Evolutionary conservation across 2,329 filamentous ascomycete species (phyloP), one percentile per base, ranked within the genome.

Genomic region (Sphaerulina populicola): DNA sequence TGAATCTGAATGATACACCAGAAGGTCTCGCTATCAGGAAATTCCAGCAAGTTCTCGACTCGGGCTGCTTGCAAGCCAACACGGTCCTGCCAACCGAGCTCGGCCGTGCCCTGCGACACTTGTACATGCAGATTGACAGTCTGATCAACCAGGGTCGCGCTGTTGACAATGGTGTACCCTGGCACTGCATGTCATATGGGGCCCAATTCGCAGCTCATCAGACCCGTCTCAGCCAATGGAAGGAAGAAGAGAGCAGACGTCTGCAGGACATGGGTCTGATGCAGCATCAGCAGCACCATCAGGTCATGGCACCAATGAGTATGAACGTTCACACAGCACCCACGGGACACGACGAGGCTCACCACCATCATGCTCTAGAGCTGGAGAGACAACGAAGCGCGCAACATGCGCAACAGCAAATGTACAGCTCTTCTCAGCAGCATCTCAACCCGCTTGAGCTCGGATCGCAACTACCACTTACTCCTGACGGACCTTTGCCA

Each of bases 61-160:
- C 60, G 12, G 60, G 62, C 15, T 63, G 60, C 36, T 42, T 67
- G 37, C 62, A 59, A 21, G 61, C 64, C 38, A 66, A 66, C 36
- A 57, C 52, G 9, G 49, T 54, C 4, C 41, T 63, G 21, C 61
- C 60, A 11, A 42, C 50, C 7, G 54, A 57, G 31, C 54, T 66
- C 7, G 55, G 60, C n/a, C 53, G 47, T 27, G 61, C 62, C 29
- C 56, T 65, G 21, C 54, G 58, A n/a, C 58, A 58, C 18, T 49
- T 67, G 41, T 66, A 67, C 54, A 63, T 61, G 55, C 65, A 66
- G 52, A 64, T 67, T 27, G 63, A 66, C 41, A 60, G 61, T 30
- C 53, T 67, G 37, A 66, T 67, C 58, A 66, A 67, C 41, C 60
- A 63, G 40, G 56, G 54, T 29, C 45, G 54, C 15, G 53, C 56